These are phyloP conservation scores for Tylopilus intermedius DNA, from an alignment of 768 basidiomycete genomes.

Conservation along the genomic window DNA sequence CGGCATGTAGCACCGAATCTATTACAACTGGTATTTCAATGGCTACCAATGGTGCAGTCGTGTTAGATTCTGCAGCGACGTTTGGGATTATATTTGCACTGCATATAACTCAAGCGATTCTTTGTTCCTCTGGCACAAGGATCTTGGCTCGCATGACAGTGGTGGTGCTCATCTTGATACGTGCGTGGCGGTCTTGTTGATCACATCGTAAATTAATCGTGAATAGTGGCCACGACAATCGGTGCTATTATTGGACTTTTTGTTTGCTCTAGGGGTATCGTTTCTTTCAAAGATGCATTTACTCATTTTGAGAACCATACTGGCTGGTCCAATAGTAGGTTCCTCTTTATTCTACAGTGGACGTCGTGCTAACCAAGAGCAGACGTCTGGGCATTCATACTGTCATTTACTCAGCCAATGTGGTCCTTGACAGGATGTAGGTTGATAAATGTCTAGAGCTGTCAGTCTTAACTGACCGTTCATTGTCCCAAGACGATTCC, in stretches of 20 bases:
- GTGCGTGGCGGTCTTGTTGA: background rate
- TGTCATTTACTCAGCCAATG: conserved; percentile 27
- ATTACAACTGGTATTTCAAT: conserved; percentile 22
- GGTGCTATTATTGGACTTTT: conserved; percentile 15
- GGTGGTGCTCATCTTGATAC: conserved; percentile 13
- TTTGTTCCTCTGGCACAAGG: conserved; percentile 22
- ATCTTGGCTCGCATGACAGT: conserved; percentile 24
- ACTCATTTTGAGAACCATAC: conserved; percentile 26
- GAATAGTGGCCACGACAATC: conserved; percentile 13
- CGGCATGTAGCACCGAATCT: conserved; percentile 10
- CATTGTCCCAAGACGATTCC: conserved; percentile 36
- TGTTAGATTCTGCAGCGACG: conserved; percentile 16
- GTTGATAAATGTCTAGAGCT: background rate
- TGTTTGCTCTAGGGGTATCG: conserved; percentile 14
- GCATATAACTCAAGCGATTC: conserved; percentile 16
- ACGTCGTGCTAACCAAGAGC: background rate
- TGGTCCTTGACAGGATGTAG: conserved; percentile 20
- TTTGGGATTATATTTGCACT: conserved; percentile 18
- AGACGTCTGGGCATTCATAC: conserved; percentile 23
- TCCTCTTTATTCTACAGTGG: background rate
- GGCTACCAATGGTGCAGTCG: conserved; percentile 19
- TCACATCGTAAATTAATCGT: background rate
- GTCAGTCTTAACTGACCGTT: too few relatives aligned
- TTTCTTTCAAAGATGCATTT: conserved; percentile 15
- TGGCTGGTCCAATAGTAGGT: conserved; percentile 20